Evolutionary conservation across 805 yeast genomes (phyloP).

Genomic region (Torulaspora delbrueckii): DNA sequence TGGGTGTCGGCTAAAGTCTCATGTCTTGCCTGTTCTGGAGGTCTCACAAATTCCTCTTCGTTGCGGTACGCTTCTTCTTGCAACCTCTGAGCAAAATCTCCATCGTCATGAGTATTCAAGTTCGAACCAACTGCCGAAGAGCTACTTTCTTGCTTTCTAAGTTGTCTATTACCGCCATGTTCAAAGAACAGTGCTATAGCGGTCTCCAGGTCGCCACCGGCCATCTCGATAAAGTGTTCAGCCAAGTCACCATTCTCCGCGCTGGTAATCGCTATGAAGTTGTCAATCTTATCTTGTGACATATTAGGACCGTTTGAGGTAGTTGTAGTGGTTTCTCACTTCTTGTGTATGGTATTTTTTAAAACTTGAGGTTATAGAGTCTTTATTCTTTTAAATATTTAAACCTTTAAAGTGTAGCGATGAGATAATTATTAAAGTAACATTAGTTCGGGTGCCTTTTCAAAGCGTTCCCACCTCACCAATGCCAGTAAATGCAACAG

Average conservation of each 20-base stretch:
- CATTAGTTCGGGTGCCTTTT: too few species aligned
- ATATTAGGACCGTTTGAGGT: conserved; percentile 10
- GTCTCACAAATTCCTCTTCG: conserved; percentile 53
- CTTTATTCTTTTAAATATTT: too few species aligned
- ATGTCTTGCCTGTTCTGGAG: conserved; percentile 62
- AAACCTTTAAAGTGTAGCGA: too few species aligned
- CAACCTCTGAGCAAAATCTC: conserved; percentile 53
- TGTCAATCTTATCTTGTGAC: conserved; percentile 52
- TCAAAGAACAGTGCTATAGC: conserved; percentile 86
- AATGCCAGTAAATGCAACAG: background rate
- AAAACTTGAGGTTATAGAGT: too few species aligned
- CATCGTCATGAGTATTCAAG: conserved; percentile 38
- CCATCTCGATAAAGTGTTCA: conserved; percentile 67
- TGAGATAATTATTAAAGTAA: too few species aligned
- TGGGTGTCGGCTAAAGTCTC: conserved; percentile 58
- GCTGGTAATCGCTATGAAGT: conserved; percentile 81
- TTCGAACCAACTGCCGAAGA: conserved; percentile 5
- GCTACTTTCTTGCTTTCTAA: conserved; percentile 3
- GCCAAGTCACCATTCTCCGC: conserved; percentile 65
- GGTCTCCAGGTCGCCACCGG: conserved; percentile 70
- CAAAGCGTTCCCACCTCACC: too few species aligned
- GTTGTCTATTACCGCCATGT: conserved; percentile 40
- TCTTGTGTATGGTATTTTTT: too few species aligned
- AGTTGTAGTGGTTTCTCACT: background rate
- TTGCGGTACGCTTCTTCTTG: conserved; percentile 56